phyloP scores from a whole-genome alignment of 1,284 basidiomycete genomes.

The Xerocomus nothofagi region DNA sequence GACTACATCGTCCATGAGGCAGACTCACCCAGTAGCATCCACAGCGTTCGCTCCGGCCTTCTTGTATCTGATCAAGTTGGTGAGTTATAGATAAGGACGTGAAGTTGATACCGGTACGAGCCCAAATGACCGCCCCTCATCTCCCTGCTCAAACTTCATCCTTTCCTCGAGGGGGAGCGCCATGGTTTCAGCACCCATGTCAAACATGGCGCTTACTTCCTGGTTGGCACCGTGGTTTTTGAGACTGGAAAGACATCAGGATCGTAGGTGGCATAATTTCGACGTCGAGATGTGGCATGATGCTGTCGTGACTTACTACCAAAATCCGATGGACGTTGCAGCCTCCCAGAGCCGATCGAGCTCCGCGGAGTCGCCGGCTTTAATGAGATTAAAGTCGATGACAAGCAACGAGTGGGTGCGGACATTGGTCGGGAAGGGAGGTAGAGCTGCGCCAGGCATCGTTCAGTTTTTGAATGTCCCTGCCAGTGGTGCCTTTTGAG shows the following conservation, averaged over 20 bases:
- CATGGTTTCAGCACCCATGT: constrained; percentile 58
- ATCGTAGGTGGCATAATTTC: not conserved
- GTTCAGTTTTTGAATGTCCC: not conserved
- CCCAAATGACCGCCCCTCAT: constrained; percentile 63
- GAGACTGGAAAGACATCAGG: constrained; percentile 38
- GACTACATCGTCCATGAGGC: too few relatives aligned
- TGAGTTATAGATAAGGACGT: not conserved
- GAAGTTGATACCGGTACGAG: constrained; percentile 16
- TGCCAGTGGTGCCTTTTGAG: not conserved
- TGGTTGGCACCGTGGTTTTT: constrained; percentile 61
- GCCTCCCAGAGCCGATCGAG: constrained; percentile 51
- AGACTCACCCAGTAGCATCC: constrained; percentile 52
- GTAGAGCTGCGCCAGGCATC: constrained; percentile 29
- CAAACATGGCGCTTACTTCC: constrained; percentile 59
- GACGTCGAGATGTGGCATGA: not conserved
- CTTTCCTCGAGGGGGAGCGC: constrained; percentile 61
- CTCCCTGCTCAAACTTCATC: constrained; percentile 65
- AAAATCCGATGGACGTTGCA: constrained; percentile 52
- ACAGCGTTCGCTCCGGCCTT: constrained; percentile 60
- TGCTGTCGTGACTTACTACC: constrained; percentile 51
- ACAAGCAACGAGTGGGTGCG: constrained; percentile 51
- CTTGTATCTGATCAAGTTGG: constrained; percentile 53
- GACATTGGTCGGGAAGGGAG: constrained; percentile 51
- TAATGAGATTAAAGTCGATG: constrained; percentile 49
- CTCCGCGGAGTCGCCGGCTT: constrained; percentile 39